phyloP scores from a whole-genome alignment of 2,329 filamentous ascomycete genomes.

The Blastomyces parvus region DNA sequence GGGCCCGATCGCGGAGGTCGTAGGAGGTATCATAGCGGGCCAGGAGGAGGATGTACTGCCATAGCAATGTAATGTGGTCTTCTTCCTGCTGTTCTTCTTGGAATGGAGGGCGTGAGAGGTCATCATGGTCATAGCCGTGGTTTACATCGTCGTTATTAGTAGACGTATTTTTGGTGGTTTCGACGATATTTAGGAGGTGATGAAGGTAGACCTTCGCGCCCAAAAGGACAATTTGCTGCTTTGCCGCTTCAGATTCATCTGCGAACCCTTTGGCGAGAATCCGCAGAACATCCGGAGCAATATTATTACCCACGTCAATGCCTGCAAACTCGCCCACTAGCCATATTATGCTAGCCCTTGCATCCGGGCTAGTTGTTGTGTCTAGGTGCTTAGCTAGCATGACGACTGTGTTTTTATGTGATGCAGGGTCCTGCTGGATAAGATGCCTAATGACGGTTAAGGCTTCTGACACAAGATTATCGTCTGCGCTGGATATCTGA shows the following conservation, averaged over 20 bases:
- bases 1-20: conserved; percentile 81
- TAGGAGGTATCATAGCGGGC: conserved; percentile 91
- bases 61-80: conserved; percentile 65
- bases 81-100: conserved; percentile 27
- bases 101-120: conserved; percentile 12
- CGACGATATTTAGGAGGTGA: conserved; percentile 53
- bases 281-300: conserved; percentile 83
- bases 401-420: conserved; percentile 76
- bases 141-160: conserved; percentile 15
- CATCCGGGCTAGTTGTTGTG: conserved; percentile 74
- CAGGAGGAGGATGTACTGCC: conserved; percentile 74
- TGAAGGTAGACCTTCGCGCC: conserved; percentile 97
- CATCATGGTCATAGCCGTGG: conserved; percentile 15
- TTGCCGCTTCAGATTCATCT: conserved; percentile 74
- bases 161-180: not conserved
- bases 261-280: conserved; percentile 79
- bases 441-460: conserved; percentile 91
- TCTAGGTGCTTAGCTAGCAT: conserved; percentile 86
- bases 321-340: conserved; percentile 90
- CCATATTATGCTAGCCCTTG: conserved; percentile 93
- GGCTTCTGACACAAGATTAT: conserved; percentile 80
- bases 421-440: conserved; percentile 78
- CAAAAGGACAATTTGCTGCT: conserved; percentile 81
- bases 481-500: conserved; percentile 81
- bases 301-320: conserved; percentile 69